These are phyloP conservation scores for Cercophora sp. DNA, from an alignment of 495 filamentous ascomycete genomes.

Conservation along the genomic window DNA sequence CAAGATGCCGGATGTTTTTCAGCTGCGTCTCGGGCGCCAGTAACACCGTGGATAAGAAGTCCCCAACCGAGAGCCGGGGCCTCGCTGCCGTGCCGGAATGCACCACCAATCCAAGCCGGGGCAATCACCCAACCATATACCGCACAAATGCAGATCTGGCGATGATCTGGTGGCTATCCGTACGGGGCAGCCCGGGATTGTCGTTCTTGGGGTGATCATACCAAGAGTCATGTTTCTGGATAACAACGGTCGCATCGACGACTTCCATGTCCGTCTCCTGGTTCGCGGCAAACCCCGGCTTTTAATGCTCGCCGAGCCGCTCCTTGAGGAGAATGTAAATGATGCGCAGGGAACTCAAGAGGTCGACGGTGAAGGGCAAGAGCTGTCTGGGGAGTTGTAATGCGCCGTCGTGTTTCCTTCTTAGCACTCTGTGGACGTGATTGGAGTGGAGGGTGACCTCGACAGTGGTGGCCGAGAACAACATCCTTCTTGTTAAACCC, in stretches of 20 bases:
- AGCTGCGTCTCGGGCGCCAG: no score
- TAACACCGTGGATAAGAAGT: no score
- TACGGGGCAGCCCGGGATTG: not conserved
- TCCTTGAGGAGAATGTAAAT: slow-evolving; percentile 18
- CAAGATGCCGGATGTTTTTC: no score
- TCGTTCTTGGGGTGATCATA: not conserved
- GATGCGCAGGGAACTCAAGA: slow-evolving; percentile 22
- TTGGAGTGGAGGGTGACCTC: slow-evolving; percentile 28
- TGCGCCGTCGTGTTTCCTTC: slow-evolving; percentile 12
- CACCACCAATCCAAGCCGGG: slow-evolving; percentile 27
- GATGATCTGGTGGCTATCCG: slow-evolving; percentile 15
- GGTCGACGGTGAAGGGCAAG: slow-evolving; percentile 21
- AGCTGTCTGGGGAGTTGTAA: slow-evolving; percentile 22
- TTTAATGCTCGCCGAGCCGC: slow-evolving; percentile 8
- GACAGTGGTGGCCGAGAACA: slow-evolving; percentile 23
- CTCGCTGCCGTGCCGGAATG: slow-evolving; percentile 9
- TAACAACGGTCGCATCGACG: not conserved
- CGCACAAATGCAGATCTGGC: slow-evolving; percentile 14
- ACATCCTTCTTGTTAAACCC: slow-evolving; percentile 21
- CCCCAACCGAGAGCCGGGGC: slow-evolving; percentile 11
- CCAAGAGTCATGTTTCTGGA: slow-evolving; percentile 9
- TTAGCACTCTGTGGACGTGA: slow-evolving; percentile 19
- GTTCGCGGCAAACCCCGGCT: no score
- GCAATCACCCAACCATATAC: slow-evolving; percentile 20
- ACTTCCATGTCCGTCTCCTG: not conserved